phyloP scores from a whole-genome alignment of 2,329 filamentous ascomycete genomes.

The Zasmidium angulare region DNA sequence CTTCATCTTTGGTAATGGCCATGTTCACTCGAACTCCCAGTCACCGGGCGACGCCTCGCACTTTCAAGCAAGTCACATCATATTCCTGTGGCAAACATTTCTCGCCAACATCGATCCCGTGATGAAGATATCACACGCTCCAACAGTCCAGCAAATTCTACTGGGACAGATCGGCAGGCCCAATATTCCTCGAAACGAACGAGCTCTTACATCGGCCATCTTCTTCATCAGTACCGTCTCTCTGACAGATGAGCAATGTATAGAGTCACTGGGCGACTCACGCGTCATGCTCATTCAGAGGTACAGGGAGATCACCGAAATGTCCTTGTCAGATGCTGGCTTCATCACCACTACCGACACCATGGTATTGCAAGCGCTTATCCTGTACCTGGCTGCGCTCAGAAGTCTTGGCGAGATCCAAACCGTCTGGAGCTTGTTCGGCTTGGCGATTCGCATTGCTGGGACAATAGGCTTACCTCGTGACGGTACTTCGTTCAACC shows the following conservation, averaged over 20 bases:
- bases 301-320: constrained; percentile 28
- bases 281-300: constrained; percentile 20
- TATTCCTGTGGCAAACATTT: constrained; percentile 72
- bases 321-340: constrained; percentile 26
- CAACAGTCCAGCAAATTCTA: constrained; percentile 66
- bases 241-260: constrained; percentile 32
- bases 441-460: constrained; percentile 44
- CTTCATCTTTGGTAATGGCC: constrained; percentile 23
- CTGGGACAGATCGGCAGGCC: constrained; percentile 60
- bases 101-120: constrained; percentile 73
- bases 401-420: constrained; percentile 25
- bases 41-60: constrained; percentile 15
- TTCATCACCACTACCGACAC: constrained; percentile 32
- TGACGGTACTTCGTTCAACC: constrained; percentile 28
- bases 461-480: constrained; percentile 42
- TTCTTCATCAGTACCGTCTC: constrained; percentile 35
- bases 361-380: constrained; percentile 31
- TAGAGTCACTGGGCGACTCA: constrained; percentile 22
- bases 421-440: constrained; percentile 28
- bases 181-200: constrained; percentile 49
- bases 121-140: constrained; percentile 70
- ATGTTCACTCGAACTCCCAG: constrained; percentile 9
- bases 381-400: constrained; percentile 29
- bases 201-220: constrained; percentile 38
- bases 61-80: constrained; percentile 45